Conservation (phyloP, 2,329 filamentous ascomycete species). For the Colletotrichum liaoningense region DNA sequence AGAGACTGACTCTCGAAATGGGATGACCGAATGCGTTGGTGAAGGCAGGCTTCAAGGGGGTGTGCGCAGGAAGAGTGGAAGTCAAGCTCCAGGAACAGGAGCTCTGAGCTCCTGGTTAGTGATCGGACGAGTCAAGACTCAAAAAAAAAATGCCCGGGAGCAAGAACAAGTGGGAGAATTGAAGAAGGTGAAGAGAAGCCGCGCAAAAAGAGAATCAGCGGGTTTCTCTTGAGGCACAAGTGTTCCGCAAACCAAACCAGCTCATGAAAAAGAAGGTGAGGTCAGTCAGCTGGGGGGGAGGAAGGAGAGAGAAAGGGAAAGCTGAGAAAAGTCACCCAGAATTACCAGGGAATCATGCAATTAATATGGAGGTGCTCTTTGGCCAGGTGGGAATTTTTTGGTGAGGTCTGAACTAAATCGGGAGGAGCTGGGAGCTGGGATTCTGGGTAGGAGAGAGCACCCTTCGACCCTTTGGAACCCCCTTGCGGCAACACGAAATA, state of each 20-base stretch:
- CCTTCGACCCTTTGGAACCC: neutral
- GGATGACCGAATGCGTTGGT: constrained; percentile 22
- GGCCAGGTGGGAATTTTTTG: constrained; percentile 24
- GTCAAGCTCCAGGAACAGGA: constrained; percentile 35
- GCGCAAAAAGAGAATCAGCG: constrained; percentile 10
- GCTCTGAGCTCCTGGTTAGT: constrained; percentile 35
- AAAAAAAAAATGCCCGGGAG: constrained; percentile 18
- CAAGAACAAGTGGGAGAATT: constrained; percentile 21
- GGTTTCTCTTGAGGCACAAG: constrained; percentile 18
- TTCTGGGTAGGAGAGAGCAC: neutral
- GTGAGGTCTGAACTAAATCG: constrained; percentile 32
- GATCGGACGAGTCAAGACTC: constrained; percentile 39
- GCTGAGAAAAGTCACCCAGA: constrained; percentile 5
- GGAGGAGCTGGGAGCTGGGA: constrained; percentile 19
- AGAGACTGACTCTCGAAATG: constrained; percentile 21
- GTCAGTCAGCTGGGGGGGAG: neutral
- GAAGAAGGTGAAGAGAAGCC: constrained; percentile 15
- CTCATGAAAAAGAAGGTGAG: constrained; percentile 24
- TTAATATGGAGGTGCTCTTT: constrained; percentile 32
- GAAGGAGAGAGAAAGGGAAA: neutral
- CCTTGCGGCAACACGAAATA: constrained; percentile 33
- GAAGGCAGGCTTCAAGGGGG: constrained; percentile 24
- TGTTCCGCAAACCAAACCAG: constrained; percentile 14
- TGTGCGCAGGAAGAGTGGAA: constrained; percentile 5
- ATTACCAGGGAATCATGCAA: constrained; percentile 27